Percentiles rank a stretch among this genome's conserved stretches.
These are phyloP conservation scores for Cryptococcus depauperatus DNA, from an alignment of 1,284 basidiomycete genomes.

Conservation along the genomic window DNA sequence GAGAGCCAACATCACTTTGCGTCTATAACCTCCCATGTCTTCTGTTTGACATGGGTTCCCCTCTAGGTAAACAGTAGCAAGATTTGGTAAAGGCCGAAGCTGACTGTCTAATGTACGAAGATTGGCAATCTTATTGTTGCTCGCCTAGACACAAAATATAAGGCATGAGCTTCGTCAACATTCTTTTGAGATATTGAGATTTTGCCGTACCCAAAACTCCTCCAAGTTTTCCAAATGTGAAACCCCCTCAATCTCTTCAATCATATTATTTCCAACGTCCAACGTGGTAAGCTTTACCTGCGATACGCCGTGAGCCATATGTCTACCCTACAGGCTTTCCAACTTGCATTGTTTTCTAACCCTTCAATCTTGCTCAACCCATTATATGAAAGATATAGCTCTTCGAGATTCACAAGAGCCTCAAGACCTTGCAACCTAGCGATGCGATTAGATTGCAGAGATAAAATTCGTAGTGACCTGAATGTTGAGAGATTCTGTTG, in stretches of 20 bases:
- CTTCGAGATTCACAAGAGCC: constrained; percentile 64
- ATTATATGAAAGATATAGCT: constrained; percentile 92
- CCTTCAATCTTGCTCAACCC: constrained; percentile 80
- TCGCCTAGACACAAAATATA: too few relatives aligned
- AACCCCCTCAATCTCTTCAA: constrained; percentile 69
- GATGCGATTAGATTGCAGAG: constrained; percentile 88
- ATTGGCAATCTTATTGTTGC: constrained; percentile 71
- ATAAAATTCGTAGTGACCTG: constrained; percentile 67
- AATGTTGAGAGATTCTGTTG: constrained; percentile 53
- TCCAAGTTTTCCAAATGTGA: constrained; percentile 67
- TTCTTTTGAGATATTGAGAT: neutral
- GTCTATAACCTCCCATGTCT: constrained; percentile 70
- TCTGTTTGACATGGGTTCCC: constrained; percentile 80
- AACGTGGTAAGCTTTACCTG: constrained; percentile 74
- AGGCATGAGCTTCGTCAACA: neutral
- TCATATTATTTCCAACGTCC: constrained; percentile 79
- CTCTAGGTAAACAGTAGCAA: constrained; percentile 91
- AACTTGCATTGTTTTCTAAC: constrained; percentile 67
- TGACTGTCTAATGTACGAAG: constrained; percentile 63
- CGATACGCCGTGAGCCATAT: neutral
- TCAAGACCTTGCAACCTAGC: constrained; percentile 77
- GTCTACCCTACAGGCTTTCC: neutral
- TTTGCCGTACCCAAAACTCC: constrained; percentile 77
- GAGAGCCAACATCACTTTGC: constrained; percentile 80
- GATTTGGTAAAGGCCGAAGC: constrained; percentile 57